A percentile compares a stretch with the other conserved stretches of the same genome.
Conservation (phyloP, 2,329 filamentous ascomycete species). For the Exophiala bonariae region DNA sequence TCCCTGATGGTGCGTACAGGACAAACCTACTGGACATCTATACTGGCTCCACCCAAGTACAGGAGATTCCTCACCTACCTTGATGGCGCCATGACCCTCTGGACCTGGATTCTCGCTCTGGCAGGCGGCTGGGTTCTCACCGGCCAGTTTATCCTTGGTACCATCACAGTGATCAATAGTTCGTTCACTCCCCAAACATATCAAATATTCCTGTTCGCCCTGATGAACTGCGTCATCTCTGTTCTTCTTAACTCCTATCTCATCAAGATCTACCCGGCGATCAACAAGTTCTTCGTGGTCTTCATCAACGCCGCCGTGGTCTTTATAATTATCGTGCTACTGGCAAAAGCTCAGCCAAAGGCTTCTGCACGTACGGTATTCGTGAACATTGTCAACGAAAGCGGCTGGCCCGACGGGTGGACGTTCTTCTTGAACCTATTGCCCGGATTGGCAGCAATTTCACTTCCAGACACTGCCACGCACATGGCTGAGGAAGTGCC, state of each 20-base stretch:
- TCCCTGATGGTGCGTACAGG: neutral
- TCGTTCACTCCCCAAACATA: neutral
- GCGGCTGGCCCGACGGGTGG: neutral
- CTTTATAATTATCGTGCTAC: neutral
- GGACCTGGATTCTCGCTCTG: neutral
- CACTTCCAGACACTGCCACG: neutral
- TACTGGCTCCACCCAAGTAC: neutral
- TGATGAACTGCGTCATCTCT: neutral
- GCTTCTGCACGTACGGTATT: neutral
- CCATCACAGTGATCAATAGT: neutral
- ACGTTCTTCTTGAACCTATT: neutral
- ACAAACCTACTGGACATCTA: neutral
- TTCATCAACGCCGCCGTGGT: slow-evolving; percentile 1
- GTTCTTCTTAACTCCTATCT: neutral
- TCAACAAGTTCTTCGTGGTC: neutral
- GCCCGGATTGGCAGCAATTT: neutral
- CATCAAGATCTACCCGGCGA: neutral
- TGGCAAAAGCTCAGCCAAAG: neutral
- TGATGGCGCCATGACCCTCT: neutral
- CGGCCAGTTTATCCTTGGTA: neutral
- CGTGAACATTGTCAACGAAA: neutral
- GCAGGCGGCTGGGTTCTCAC: neutral
- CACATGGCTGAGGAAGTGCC: slow-evolving; percentile 3
- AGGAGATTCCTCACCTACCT: neutral
- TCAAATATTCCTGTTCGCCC: neutral